phyloP scores from a whole-genome alignment of 1,284 basidiomycete species.

The Schizopora paradoxa region DNA sequence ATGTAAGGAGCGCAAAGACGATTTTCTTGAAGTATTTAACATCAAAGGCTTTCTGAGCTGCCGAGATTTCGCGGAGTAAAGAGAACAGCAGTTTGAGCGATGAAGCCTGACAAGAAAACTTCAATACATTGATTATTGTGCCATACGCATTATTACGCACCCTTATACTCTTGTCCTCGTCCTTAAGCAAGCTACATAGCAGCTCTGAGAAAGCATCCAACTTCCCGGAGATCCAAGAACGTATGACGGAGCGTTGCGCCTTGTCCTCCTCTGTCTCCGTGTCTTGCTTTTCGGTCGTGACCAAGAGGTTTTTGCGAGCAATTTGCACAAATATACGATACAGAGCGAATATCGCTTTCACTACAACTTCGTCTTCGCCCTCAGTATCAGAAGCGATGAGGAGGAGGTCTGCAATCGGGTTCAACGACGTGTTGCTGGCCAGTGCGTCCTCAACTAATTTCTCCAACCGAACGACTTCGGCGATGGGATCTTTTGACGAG shows the following conservation, averaged over 20 bases:
- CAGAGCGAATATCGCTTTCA: constrained; percentile 76
- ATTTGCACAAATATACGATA: constrained; percentile 76
- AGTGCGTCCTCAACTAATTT: constrained; percentile 44
- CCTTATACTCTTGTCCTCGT: constrained; percentile 60
- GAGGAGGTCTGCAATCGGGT: constrained; percentile 75
- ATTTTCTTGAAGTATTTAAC: constrained; percentile 65
- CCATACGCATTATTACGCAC: constrained; percentile 33
- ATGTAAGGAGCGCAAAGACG: constrained; percentile 53
- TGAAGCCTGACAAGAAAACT: constrained; percentile 50
- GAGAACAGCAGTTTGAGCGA: constrained; percentile 78
- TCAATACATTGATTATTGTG: background rate
- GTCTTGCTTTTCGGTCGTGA: no score
- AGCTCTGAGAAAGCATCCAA: constrained; percentile 64
- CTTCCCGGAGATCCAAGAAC: constrained; percentile 70
- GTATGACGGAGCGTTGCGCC: constrained; percentile 60
- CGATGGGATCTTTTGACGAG: constrained; percentile 10
- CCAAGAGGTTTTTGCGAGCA: constrained; percentile 56
- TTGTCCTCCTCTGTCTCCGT: constrained; percentile 33
- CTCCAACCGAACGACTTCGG: constrained; percentile 49
- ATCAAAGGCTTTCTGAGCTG: constrained; percentile 61
- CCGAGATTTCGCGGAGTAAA: constrained; percentile 72
- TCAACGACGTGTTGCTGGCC: constrained; percentile 58
- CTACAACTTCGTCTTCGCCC: constrained; percentile 46
- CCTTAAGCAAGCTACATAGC: constrained; percentile 64
- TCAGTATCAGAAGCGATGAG: constrained; percentile 40